A percentile compares a stretch with the other conserved stretches of the same genome.
Conservation (phyloP, 2,329 filamentous ascomycete species). For the Fusarium compactum region DNA sequence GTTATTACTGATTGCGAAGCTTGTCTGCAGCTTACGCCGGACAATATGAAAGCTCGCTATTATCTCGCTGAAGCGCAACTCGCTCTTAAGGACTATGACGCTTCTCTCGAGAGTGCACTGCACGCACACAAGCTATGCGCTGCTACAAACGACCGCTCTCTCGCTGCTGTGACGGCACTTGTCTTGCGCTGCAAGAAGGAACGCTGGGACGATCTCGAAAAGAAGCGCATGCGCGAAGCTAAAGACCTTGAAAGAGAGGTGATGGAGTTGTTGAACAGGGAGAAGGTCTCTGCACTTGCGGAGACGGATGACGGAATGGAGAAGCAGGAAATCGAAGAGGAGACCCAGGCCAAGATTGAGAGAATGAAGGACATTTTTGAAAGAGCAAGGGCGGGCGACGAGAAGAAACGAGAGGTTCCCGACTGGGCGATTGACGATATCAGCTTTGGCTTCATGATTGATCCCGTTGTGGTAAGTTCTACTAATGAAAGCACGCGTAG, state of each 20-base stretch:
- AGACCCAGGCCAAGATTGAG: slow-evolving; percentile 61
- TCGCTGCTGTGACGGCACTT: slow-evolving; percentile 76
- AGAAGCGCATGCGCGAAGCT: slow-evolving; percentile 66
- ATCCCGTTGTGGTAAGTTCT: slow-evolving; percentile 70
- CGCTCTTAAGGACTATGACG: slow-evolving; percentile 72
- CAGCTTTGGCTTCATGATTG: slow-evolving; percentile 78
- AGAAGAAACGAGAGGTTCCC: slow-evolving; percentile 71
- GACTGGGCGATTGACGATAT: slow-evolving; percentile 85
- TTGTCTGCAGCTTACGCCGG: slow-evolving; percentile 75
- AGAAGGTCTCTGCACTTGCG: slow-evolving; percentile 58
- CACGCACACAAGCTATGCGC: slow-evolving; percentile 79
- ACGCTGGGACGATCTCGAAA: slow-evolving; percentile 83
- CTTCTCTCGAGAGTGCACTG: slow-evolving; percentile 77
- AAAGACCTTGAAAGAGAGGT: slow-evolving; percentile 71
- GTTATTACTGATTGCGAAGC: slow-evolving; percentile 82
- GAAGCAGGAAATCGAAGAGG: slow-evolving; percentile 59
- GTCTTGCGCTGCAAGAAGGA: slow-evolving; percentile 87
- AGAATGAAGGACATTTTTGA: slow-evolving; percentile 65
- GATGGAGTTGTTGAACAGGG: slow-evolving; percentile 62
- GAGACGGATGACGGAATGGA: slow-evolving; percentile 61
- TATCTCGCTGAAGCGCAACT: slow-evolving; percentile 87
- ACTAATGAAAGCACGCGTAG: not conserved
- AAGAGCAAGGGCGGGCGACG: slow-evolving; percentile 57
- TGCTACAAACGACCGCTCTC: slow-evolving; percentile 71
- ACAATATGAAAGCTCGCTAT: slow-evolving; percentile 84